A percentile compares a stretch with the other conserved stretches of the same genome.
Evolutionary conservation across 2,329 filamentous ascomycete genomes (phyloP).

Genomic region (Leptographium procerum): DNA sequence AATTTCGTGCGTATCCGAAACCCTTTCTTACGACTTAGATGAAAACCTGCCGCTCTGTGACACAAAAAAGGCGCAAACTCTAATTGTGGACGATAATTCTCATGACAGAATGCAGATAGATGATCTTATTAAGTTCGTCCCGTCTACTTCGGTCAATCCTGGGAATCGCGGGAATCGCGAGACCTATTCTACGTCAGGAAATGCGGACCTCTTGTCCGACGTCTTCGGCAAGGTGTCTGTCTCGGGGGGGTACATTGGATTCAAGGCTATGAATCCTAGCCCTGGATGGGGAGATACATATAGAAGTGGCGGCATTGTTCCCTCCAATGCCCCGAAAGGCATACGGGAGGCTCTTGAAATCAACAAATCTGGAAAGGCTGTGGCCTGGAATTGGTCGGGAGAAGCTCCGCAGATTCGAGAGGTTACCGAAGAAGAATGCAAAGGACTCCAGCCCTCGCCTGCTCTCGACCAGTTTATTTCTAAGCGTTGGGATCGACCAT

Average conservation of each 20-base stretch:
- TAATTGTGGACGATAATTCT: not conserved
- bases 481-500: not conserved
- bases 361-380: slow-evolving; percentile 3
- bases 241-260: not conserved
- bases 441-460: not conserved
- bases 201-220: not conserved
- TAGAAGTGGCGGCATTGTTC: not conserved
- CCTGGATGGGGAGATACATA: not conserved
- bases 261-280: not conserved
- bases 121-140: not conserved
- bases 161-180: not conserved
- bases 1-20: not conserved
- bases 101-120: not conserved
- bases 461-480: not conserved
- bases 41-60: not conserved
- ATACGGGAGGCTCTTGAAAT: slow-evolving; percentile 3
- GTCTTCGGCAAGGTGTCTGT: not conserved
- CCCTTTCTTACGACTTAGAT: not conserved
- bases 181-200: not conserved
- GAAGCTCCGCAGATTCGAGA: not conserved
- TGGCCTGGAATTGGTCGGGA: slow-evolving; percentile 3
- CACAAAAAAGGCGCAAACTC: not conserved
- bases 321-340: not conserved
- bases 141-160: not conserved
- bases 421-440: not conserved